Base-by-base conservation (phyloP, 805 yeast genomes). In the Cephaloascus fragrans region DNA sequence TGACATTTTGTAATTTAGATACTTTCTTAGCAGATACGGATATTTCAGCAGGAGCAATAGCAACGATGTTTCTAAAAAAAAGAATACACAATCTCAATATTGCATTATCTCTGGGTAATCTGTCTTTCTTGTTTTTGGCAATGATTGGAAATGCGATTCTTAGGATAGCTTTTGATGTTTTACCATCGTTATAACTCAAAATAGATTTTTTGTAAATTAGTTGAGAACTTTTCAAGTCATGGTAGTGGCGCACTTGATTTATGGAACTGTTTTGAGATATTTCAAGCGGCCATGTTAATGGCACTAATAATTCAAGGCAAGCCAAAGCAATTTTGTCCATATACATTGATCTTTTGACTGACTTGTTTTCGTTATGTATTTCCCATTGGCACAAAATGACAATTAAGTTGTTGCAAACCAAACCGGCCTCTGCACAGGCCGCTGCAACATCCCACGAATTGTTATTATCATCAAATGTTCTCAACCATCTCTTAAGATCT, bases 401-500 rank as follows among this genome's bases (percentile, higher is more conserved):
- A 4, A 82, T 55, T 39, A 93, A 57, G 57, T 90, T 97, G 47
- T 76, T 77, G 1, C 66, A 54, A 4, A 90, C 80, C 9, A 93
- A 64, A 1, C 83, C 82, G 12, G 83, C 77, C 39, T 84, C 90
- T 4, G 87, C 83, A 45, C 94, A 81, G 1, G 96, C 95, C 37
- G 84, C 69, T 0, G 96, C 95, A 4, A 90, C 96, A 43, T 82
- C 87, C 69, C 78, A 80, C 14, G 80, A 67, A 39, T 75, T 69
- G 38, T 75, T 70, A 34, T 70, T 70, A 41, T 85, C 93, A 56
- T 90, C 97, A 35, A 85, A 89, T 1, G 82, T 68, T 47, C 77
- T 78, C 39, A 93, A 72, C 96, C 97, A 90, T 48, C 83, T 70
- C 54, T 86, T 87, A 44, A 93, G 59, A 59, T 93, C 98, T 48